Evolutionary conservation across 2,329 filamentous ascomycete genomes (phyloP), one percentile per base, ranked within the genome.

Genomic region (Microsporum ferrugineum): DNA sequence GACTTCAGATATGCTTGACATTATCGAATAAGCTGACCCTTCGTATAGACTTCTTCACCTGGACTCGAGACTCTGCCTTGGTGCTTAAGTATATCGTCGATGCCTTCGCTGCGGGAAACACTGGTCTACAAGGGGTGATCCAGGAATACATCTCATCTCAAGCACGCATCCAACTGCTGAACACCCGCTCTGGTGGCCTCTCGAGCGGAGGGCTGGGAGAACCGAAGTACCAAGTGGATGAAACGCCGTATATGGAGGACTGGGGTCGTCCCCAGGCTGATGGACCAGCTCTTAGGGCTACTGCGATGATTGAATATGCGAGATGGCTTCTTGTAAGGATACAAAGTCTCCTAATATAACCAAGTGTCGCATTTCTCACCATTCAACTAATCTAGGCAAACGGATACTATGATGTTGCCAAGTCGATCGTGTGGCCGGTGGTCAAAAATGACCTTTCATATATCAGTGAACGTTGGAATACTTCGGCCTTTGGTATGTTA

Each of bases 261-360:
- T 92, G 88, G 88, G 88, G 87, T 34, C 82, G 88, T 31, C 88
- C 88, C 10, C 88, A 92, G 72, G 79, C 86, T 34, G 71, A 73
- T 63, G 71, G 71, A 27, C 71, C 71, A 10, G 68, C 71, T 8
- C 64, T 73, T 47, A 67, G 71, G 61, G 71, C 71, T 2, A 70
- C 66, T 12, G 67, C 71, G 14, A 68, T 73, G 64, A 72, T 72
- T 23, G 63, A 68, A 39, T 70, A 68, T 63, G 81, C 84, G n/a
- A 85, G 84, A 68, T 88, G 86, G 82, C 77, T 91, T n/a, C 76
- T 89, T 57, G 76, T 70, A 65, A 62, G 64, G 6, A 38, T 29
- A 23, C 34, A 5, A 2, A 29, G 10, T 34, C n/a, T 36, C 31
- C 5, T n/a, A 29, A 7, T 53, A 17, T 59, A n/a, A 10, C 7